phyloP scores from a whole-genome alignment of 805 yeast genomes.

The Metschnikowia vanudenii region DNA sequence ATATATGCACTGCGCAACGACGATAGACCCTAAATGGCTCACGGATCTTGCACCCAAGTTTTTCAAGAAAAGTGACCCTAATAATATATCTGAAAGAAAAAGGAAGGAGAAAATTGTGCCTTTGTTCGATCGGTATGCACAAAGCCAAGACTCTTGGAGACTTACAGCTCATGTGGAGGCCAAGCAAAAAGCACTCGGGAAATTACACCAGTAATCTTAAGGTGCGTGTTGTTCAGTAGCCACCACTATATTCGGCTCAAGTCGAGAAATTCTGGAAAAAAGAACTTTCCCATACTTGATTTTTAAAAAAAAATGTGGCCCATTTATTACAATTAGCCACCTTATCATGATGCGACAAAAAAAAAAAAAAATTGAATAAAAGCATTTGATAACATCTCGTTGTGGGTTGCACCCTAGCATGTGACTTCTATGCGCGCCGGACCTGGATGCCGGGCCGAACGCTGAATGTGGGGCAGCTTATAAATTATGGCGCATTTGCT shows the following conservation, averaged over 20 bases:
- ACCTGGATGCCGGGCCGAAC: neutral
- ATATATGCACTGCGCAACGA: slow-evolving; percentile 86
- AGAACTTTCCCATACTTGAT: neutral
- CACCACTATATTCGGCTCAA: neutral
- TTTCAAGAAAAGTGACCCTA: slow-evolving; percentile 61
- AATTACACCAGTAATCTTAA: slow-evolving; percentile 13
- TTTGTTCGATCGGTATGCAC: slow-evolving; percentile 56
- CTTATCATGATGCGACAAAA: too few species aligned
- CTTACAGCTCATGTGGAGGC: slow-evolving; percentile 46
- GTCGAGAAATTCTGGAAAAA: too few species aligned
- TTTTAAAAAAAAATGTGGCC: too few species aligned
- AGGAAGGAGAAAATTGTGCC: slow-evolving; percentile 71
- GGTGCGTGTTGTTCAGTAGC: neutral
- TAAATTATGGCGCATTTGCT: too few species aligned
- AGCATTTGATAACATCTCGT: too few species aligned
- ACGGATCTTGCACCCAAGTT: slow-evolving; percentile 68
- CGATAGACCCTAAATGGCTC: slow-evolving; percentile 82
- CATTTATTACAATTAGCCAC: too few species aligned
- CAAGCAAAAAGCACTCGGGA: slow-evolving; percentile 27
- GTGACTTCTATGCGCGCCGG: slow-evolving; percentile 3
- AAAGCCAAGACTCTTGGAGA: slow-evolving; percentile 73
- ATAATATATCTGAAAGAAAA: slow-evolving; percentile 48
- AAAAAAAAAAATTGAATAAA: neutral
- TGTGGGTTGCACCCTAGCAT: too few species aligned
- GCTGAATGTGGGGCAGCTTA: slow-evolving; percentile 2